Percentiles rank a stretch among this genome's conserved stretches.
Evolutionary conservation across 2,329 filamentous ascomycete species (phyloP).

Genomic region (Ophiostoma tasmaniense): DNA sequence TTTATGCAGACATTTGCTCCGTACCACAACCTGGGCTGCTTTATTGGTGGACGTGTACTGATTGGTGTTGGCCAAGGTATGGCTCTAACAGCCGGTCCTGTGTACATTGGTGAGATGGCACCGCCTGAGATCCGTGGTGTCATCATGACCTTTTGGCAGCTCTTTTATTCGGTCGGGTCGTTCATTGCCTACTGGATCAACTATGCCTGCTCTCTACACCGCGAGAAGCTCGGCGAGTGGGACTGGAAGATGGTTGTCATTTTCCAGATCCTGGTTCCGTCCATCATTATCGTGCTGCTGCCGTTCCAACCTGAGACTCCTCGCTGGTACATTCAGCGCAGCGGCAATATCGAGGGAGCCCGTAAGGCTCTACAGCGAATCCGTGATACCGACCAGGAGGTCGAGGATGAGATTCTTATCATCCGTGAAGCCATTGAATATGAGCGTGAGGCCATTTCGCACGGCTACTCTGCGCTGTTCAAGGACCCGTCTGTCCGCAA

Average conservation of each 20-base stretch:
- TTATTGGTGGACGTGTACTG: constrained; percentile 59
- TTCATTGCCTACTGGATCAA: constrained; percentile 61
- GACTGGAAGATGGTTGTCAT: constrained; percentile 67
- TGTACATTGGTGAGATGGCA: constrained; percentile 62
- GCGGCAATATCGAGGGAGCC: constrained; percentile 52
- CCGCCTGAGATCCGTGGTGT: constrained; percentile 56
- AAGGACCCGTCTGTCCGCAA: constrained; percentile 61
- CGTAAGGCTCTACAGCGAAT: constrained; percentile 49
- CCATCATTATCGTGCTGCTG: constrained; percentile 51
- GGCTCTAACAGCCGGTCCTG: constrained; percentile 52
- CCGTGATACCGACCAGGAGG: constrained; percentile 54
- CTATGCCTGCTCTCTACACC: constrained; percentile 51
- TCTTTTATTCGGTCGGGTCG: constrained; percentile 57
- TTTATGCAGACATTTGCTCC: constrained; percentile 61
- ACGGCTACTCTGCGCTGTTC: constrained; percentile 57
- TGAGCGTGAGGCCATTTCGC: constrained; percentile 60
- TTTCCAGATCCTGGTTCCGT: constrained; percentile 61
- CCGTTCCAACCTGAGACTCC: constrained; percentile 62
- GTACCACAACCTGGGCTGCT: constrained; percentile 51
- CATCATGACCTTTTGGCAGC: constrained; percentile 63
- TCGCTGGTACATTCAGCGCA: constrained; percentile 58
- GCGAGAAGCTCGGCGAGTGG: constrained; percentile 54
- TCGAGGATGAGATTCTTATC: constrained; percentile 55
- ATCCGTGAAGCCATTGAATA: constrained; percentile 64
- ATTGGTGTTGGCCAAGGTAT: constrained; percentile 64